Conservation (phyloP, 768 basidiomycete genomes). For the Cantharellus cinnabarinus region DNA sequence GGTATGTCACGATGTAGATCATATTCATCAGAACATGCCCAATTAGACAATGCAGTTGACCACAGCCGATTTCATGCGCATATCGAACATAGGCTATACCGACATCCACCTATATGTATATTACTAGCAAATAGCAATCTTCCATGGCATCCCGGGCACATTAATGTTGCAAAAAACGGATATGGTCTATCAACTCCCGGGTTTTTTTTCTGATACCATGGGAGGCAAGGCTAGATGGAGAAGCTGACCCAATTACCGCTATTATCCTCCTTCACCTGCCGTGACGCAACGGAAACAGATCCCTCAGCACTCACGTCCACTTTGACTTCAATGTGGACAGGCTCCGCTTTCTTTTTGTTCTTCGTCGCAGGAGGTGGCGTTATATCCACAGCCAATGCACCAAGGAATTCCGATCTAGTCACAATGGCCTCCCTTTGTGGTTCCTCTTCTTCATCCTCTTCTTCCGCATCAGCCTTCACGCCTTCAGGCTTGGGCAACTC, state of each 20-base stretch:
- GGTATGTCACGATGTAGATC: too few relatives aligned
- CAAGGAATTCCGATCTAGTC: constrained; percentile 3
- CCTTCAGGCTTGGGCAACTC: background rate
- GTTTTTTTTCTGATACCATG: too few relatives aligned
- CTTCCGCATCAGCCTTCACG: constrained; percentile 8
- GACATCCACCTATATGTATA: too few relatives aligned
- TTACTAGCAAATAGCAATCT: too few relatives aligned
- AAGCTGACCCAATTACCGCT: background rate
- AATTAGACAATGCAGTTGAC: too few relatives aligned
- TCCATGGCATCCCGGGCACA: too few relatives aligned
- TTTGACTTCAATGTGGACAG: background rate
- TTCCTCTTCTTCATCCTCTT: constrained; percentile 12
- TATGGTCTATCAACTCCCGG: too few relatives aligned
- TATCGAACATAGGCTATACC: too few relatives aligned
- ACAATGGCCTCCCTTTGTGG: background rate
- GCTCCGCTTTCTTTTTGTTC: background rate
- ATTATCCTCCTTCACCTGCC: background rate
- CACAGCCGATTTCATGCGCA: too few relatives aligned
- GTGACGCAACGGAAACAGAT: background rate
- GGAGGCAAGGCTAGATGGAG: background rate
- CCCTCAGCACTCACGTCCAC: background rate
- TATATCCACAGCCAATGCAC: background rate
- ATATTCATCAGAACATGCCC: too few relatives aligned
- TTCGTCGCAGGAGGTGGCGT: background rate
- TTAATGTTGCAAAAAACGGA: too few relatives aligned